Percentiles rank a stretch among this genome's conserved stretches.
These are phyloP conservation scores for Davidsoniella virescens DNA, from an alignment of 2,329 filamentous ascomycete genomes.

Conservation along the genomic window DNA sequence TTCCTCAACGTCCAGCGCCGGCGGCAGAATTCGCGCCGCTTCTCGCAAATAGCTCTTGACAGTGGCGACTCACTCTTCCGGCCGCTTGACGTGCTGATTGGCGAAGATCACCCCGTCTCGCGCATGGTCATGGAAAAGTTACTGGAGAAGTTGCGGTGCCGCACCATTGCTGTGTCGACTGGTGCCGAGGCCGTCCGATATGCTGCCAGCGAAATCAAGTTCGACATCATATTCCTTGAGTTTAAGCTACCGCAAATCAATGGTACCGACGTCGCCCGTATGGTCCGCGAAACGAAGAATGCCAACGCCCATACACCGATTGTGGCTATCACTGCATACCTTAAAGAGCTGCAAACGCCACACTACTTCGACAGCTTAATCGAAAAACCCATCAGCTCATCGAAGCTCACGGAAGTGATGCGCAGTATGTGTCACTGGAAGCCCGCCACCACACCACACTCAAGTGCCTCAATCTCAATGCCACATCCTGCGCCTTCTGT, in stretches of 20 bases:
- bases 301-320: constrained; percentile 89
- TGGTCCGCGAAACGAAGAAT: constrained; percentile 95
- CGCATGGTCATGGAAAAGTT: constrained; percentile 98
- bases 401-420: constrained; percentile 78
- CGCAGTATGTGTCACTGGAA: constrained; percentile 89
- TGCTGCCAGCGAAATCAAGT: constrained; percentile 93
- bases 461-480: constrained; percentile 28
- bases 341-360: constrained; percentile 90
- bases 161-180: constrained; percentile 80
- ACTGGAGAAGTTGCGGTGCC: constrained; percentile 84
- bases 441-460: constrained; percentile 40
- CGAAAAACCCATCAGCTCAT: constrained; percentile 88
- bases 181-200: constrained; percentile 86
- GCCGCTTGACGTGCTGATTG: constrained; percentile 85
- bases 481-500: constrained; percentile 46
- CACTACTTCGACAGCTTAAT: constrained; percentile 94
- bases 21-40: constrained; percentile 83
- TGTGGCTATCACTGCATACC: constrained; percentile 87
- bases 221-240: constrained; percentile 97
- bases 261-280: constrained; percentile 85
- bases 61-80: constrained; percentile 68
- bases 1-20: constrained; percentile 82
- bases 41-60: constrained; percentile 78
- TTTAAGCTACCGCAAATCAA: constrained; percentile 91
- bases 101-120: constrained; percentile 93